phyloP scores from a whole-genome alignment of 2,329 filamentous ascomycete genomes.

The Ceratocystis diversiconidia region DNA sequence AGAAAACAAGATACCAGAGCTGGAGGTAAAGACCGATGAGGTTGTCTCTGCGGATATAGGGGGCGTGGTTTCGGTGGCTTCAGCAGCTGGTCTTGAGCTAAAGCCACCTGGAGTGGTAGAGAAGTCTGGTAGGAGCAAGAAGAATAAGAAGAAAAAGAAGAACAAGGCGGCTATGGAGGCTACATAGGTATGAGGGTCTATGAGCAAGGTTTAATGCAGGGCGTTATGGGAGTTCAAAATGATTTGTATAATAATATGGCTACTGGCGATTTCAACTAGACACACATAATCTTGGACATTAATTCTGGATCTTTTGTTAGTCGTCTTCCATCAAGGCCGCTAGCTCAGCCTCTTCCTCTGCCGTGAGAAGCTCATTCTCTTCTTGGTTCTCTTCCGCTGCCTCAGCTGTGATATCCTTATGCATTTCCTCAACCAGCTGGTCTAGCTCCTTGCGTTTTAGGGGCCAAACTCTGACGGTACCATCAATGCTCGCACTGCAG shows the following conservation, averaged over 20 bases:
- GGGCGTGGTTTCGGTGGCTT: not conserved
- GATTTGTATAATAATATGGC: slow-evolving; percentile 1
- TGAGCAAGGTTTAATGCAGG: not conserved
- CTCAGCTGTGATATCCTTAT: slow-evolving; percentile 31
- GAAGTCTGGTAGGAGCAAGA: slow-evolving; percentile 5
- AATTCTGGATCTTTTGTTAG: not conserved
- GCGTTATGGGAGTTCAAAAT: slow-evolving; percentile 2
- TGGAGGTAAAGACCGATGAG: not conserved
- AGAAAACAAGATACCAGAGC: not conserved
- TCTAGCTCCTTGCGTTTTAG: slow-evolving; percentile 48
- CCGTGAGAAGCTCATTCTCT: slow-evolving; percentile 49
- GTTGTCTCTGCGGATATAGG: not conserved
- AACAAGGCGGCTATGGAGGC: slow-evolving; percentile 3
- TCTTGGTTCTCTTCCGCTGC: slow-evolving; percentile 35
- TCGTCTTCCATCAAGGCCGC: slow-evolving; percentile 73
- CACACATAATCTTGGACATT: not conserved
- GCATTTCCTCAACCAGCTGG: slow-evolving; percentile 32
- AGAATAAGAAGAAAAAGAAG: slow-evolving; percentile 17
- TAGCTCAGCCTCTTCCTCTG: slow-evolving; percentile 83
- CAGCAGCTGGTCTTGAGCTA: not conserved
- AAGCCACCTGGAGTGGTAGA: not conserved
- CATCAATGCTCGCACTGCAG: slow-evolving; percentile 79
- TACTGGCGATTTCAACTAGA: not conserved
- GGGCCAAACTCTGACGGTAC: slow-evolving; percentile 74
- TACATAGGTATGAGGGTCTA: not conserved